Conservation (phyloP, 23 red algal species). For the Gracilaria gracilis region DNA sequence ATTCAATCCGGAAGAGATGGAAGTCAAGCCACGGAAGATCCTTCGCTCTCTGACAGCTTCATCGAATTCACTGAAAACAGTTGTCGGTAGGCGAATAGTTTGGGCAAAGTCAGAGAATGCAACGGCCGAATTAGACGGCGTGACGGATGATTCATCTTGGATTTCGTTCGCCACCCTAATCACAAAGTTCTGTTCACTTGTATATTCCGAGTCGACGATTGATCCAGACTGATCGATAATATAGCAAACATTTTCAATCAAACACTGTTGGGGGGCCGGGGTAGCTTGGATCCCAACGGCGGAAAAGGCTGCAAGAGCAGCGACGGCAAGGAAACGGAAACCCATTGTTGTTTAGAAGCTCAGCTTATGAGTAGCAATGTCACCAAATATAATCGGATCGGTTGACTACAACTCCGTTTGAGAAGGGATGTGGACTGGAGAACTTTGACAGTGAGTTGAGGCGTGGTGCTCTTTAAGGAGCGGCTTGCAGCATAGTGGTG, state of each 20-base stretch:
- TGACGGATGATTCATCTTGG: background rate
- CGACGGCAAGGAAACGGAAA: background rate
- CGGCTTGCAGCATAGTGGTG: no score
- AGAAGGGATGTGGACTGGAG: no score
- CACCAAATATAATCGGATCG: no score
- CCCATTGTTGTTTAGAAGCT: no score
- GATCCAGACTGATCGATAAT: constrained; percentile 14
- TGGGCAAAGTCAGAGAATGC: background rate
- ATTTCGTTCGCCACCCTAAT: background rate
- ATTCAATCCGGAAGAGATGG: background rate
- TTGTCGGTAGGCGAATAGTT: background rate
- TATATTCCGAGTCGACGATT: background rate
- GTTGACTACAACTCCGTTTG: no score
- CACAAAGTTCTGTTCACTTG: background rate
- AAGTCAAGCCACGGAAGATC: background rate
- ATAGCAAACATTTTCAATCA: background rate
- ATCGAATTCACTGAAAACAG: background rate
- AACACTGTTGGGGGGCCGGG: background rate
- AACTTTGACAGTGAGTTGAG: no score
- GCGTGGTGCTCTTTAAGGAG: no score
- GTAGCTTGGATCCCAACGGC: background rate
- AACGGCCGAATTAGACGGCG: background rate
- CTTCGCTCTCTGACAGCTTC: background rate
- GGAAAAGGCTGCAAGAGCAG: constrained; percentile 7
- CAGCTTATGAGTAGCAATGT: no score